Conservation (phyloP, 768 basidiomycete species). For the Royoungia palumana region DNA sequence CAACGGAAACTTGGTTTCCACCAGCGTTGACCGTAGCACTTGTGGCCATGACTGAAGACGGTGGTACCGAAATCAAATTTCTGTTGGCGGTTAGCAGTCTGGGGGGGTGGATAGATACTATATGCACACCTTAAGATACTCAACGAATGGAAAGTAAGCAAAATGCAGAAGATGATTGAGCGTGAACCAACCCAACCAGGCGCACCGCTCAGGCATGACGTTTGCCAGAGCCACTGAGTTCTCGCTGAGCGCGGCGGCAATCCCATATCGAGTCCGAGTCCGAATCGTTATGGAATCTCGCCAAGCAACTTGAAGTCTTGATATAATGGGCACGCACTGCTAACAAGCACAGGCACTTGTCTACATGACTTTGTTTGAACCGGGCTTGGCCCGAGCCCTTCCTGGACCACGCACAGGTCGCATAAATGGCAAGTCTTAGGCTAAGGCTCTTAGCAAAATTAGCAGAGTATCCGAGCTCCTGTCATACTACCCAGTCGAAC, state of each 20-base stretch:
- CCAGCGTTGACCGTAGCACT: neutral
- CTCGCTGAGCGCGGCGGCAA: neutral
- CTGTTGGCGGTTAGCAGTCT: neutral
- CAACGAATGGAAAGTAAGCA: neutral
- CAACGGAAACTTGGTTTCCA: constrained; percentile 2
- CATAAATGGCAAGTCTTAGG: too few relatives aligned
- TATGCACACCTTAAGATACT: neutral
- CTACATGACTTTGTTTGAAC: too few relatives aligned
- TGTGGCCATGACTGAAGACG: constrained; percentile 1
- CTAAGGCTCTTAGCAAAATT: too few relatives aligned
- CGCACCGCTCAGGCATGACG: neutral
- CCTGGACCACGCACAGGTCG: too few relatives aligned
- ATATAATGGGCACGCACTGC: too few relatives aligned
- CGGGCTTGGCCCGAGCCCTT: too few relatives aligned
- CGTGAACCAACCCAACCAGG: neutral
- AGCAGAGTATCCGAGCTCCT: too few relatives aligned
- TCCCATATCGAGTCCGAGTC: too few relatives aligned
- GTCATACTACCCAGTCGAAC: too few relatives aligned
- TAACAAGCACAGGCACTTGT: too few relatives aligned
- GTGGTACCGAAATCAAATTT: neutral
- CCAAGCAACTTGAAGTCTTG: too few relatives aligned
- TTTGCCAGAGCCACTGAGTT: neutral
- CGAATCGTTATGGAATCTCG: too few relatives aligned
- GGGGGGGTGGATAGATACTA: neutral
- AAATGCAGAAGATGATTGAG: neutral